Evolutionary conservation across 2,329 filamentous ascomycete species (phyloP).

Genomic region (Epichloe uncinata): DNA sequence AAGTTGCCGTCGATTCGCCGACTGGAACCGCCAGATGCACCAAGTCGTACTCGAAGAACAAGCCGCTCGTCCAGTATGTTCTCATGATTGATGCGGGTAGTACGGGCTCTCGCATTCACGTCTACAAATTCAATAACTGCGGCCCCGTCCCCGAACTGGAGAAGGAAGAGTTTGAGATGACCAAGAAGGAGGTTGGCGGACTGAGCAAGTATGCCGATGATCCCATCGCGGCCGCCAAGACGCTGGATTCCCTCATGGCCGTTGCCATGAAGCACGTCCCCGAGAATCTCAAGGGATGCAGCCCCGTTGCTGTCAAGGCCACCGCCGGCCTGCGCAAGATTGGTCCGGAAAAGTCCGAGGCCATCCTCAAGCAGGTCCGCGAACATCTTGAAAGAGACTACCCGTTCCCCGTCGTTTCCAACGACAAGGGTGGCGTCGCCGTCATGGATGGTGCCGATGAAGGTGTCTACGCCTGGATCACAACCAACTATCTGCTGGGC

Average conservation of each 20-base stretch:
- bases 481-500: slow-evolving; percentile 93
- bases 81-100: slow-evolving; percentile 98
- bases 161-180: slow-evolving; percentile 86
- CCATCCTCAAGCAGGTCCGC: slow-evolving; percentile 77
- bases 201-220: slow-evolving; percentile 81
- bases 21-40: slow-evolving; percentile 63
- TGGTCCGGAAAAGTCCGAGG: slow-evolving; percentile 64
- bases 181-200: slow-evolving; percentile 68
- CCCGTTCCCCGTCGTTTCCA: slow-evolving; percentile 85
- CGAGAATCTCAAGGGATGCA: slow-evolving; percentile 80
- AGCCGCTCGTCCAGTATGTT: slow-evolving; percentile 93
- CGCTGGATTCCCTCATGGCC: slow-evolving; percentile 76
- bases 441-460: slow-evolving; percentile 98
- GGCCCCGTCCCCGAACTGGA: slow-evolving; percentile 90
- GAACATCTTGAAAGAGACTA: slow-evolving; percentile 74
- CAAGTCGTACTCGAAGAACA: slow-evolving; percentile 71
- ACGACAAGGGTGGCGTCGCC: slow-evolving; percentile 73
- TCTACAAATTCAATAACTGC: slow-evolving; percentile 99
- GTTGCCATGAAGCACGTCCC: slow-evolving; percentile 76
- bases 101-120: slow-evolving; percentile 94
- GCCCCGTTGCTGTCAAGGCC: slow-evolving; percentile 92
- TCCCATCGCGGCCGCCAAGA: slow-evolving; percentile 77
- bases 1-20: slow-evolving; percentile 44
- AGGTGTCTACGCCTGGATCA: slow-evolving; percentile 98
- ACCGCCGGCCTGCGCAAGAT: slow-evolving; percentile 87